Conservation (phyloP, 2,329 filamentous ascomycete genomes). For the Onygena corvina region DNA sequence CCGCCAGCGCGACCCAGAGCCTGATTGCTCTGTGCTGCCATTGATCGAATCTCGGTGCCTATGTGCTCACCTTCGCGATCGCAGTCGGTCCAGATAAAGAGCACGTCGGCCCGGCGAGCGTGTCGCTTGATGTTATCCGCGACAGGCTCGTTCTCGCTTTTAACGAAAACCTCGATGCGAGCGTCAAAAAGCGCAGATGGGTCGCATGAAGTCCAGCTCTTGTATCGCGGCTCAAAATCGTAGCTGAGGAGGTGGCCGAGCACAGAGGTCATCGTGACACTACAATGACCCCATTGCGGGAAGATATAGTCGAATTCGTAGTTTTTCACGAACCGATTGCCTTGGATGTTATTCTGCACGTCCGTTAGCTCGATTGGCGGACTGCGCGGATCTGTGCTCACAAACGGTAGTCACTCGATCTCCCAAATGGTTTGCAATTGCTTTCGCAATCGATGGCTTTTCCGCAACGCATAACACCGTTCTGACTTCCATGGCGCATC, state of each 20-base stretch:
- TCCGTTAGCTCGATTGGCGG: conserved; percentile 6
- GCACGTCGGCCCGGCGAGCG: conserved; percentile 7
- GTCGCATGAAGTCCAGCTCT: conserved; percentile 8
- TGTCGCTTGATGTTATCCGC: conserved; percentile 7
- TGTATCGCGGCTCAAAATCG: conserved; percentile 8
- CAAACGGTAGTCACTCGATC: conserved; percentile 5
- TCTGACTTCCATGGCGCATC: background rate
- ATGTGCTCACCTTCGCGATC: conserved; percentile 6
- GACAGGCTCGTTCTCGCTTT: conserved; percentile 1
- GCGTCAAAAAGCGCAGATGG: conserved; percentile 7
- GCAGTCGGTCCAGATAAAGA: conserved; percentile 8
- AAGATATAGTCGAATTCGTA: conserved; percentile 7
- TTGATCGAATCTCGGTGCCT: conserved; percentile 4
- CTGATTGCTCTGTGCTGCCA: conserved; percentile 6
- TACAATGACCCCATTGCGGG: conserved; percentile 4
- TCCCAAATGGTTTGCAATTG: conserved; percentile 8
- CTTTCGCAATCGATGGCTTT: conserved; percentile 7
- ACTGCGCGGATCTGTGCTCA: conserved; percentile 3
- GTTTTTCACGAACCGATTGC: conserved; percentile 6
- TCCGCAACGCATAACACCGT: conserved; percentile 6
- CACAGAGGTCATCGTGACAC: conserved; percentile 7
- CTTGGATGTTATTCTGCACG: conserved; percentile 8
- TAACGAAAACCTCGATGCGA: conserved; percentile 6
- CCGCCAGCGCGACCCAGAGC: conserved; percentile 8
- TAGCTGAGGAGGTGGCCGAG: conserved; percentile 6